Evolutionary conservation across 1,139 yeast genomes (phyloP).

Genomic region (Pichia norvegensis): DNA sequence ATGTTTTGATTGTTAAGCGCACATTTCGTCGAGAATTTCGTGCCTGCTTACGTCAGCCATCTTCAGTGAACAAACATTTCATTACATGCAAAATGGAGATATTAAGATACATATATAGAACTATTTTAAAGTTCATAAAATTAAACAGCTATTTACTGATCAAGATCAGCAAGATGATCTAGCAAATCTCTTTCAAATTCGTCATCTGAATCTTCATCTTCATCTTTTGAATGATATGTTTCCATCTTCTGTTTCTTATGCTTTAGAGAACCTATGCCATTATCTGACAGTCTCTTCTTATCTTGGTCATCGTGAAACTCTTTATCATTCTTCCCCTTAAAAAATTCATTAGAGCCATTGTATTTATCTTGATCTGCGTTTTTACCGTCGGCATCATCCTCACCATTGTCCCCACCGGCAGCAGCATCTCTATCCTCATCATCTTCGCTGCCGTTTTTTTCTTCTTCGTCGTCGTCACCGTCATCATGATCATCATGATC

Average conservation of each 20-base stretch:
- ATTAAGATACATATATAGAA: too few relatives aligned
- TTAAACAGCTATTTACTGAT: slow-evolving; percentile 11
- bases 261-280: not conserved
- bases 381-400: too few relatives aligned
- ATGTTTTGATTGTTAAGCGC: not conserved
- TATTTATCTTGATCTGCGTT: too few relatives aligned
- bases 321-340: too few relatives aligned
- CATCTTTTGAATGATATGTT: too few relatives aligned
- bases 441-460: not conserved
- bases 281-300: not conserved
- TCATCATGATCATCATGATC: slow-evolving; percentile 20
- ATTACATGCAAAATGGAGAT: not conserved
- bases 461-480: slow-evolving; percentile 9
- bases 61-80: slow-evolving; percentile 10
- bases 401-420: not conserved
- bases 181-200: slow-evolving; percentile 28
- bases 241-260: not conserved
- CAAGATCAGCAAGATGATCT: slow-evolving; percentile 26
- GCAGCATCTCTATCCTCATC: not conserved
- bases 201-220: slow-evolving; percentile 12
- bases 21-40: not conserved
- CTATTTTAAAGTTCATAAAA: not conserved
- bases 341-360: too few relatives aligned
- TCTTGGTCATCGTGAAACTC: too few relatives aligned
- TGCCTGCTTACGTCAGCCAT: not conserved